phyloP scores from a whole-genome alignment of 805 yeast genomes.

The Clavispora phyllophila region DNA sequence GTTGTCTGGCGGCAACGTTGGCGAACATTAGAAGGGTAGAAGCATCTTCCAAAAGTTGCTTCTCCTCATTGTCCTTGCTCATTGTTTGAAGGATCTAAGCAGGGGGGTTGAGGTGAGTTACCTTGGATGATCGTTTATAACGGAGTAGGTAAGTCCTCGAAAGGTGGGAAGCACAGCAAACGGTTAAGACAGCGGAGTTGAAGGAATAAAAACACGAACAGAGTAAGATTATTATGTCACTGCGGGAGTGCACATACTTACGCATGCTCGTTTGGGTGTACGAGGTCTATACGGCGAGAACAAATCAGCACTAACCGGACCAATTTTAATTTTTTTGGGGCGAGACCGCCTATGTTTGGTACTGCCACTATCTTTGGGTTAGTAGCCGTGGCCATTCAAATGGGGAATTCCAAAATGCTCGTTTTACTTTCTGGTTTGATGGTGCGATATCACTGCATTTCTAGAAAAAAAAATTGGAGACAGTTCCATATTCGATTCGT shows the following conservation, averaged over 20 bases:
- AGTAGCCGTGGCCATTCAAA: no score
- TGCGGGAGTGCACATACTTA: background rate
- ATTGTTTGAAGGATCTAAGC: background rate
- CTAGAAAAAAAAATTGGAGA: no score
- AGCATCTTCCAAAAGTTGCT: conserved; percentile 52
- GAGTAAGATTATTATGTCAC: background rate
- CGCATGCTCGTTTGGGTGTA: background rate
- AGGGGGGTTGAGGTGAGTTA: background rate
- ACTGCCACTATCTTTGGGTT: no score
- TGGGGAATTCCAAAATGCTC: no score
- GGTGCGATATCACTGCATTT: no score
- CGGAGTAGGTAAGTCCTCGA: background rate
- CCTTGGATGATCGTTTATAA: background rate
- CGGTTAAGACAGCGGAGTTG: background rate
- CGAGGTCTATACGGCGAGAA: background rate
- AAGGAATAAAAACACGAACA: background rate
- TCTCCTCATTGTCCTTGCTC: conserved; percentile 22
- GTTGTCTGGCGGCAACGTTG: conserved; percentile 45
- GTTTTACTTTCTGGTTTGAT: no score
- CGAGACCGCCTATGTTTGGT: background rate
- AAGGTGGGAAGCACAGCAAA: background rate
- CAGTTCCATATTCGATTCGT: no score
- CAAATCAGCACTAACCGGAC: no score
- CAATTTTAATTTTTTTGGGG: background rate
- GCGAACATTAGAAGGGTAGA: conserved; percentile 59